phyloP scores from a whole-genome alignment of 2,329 filamentous ascomycete species.

The Chaetomium sp. region DNA sequence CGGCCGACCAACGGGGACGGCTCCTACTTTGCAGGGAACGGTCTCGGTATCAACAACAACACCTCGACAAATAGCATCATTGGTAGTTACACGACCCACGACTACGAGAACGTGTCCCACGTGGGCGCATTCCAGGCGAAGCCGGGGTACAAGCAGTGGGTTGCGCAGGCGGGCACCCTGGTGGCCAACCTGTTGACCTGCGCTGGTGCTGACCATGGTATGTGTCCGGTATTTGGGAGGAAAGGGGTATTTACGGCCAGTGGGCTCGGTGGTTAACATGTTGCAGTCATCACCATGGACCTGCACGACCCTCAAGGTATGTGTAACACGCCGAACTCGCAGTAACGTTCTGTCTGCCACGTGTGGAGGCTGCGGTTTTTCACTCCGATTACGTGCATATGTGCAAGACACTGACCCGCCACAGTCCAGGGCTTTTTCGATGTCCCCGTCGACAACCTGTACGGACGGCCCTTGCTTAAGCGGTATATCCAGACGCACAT shows the following conservation, averaged over 20 bases:
- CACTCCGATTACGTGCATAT: background rate
- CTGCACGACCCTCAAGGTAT: slow-evolving; percentile 74
- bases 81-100: slow-evolving; percentile 52
- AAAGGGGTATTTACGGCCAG: no score
- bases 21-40: slow-evolving; percentile 13
- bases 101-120: slow-evolving; percentile 54
- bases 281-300: slow-evolving; percentile 84
- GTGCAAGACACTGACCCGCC: background rate
- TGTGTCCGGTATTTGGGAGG: slow-evolving; percentile 19
- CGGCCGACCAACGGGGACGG: slow-evolving; percentile 8
- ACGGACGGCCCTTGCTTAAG: slow-evolving; percentile 69
- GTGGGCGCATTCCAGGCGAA: slow-evolving; percentile 63
- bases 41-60: background rate
- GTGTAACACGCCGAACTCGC: slow-evolving; percentile 2
- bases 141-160: slow-evolving; percentile 97
- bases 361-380: slow-evolving; percentile 1
- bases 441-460: slow-evolving; percentile 96
- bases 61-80: background rate
- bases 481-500: slow-evolving; percentile 74
- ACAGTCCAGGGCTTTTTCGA: slow-evolving; percentile 98
- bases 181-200: slow-evolving; percentile 92
- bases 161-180: slow-evolving; percentile 91
- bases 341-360: no score
- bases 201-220: slow-evolving; percentile 87
- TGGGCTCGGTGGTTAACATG: background rate